phyloP scores from a whole-genome alignment of 202 grass and related monocot species.

The Zoysia matrella region DNA sequence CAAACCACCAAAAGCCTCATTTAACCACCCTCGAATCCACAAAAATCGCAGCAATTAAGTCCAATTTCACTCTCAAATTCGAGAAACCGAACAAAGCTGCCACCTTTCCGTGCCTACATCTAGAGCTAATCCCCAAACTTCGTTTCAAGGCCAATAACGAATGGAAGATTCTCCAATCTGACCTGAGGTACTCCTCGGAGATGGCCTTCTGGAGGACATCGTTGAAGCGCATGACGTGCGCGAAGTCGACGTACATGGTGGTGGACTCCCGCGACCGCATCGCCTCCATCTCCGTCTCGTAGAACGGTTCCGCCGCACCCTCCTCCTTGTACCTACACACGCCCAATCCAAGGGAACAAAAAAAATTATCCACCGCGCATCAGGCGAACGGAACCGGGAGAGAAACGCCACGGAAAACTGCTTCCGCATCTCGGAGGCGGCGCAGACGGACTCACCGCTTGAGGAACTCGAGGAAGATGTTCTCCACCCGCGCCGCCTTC shows the following conservation, averaged over 20 bases:
- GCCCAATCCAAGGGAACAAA: background rate
- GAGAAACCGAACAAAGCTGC: background rate
- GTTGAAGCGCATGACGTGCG: constrained; percentile 90
- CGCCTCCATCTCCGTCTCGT: constrained; percentile 82
- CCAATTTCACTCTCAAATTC: background rate
- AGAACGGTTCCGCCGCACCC: constrained; percentile 71
- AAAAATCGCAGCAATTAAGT: background rate
- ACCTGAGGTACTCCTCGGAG: constrained; percentile 92
- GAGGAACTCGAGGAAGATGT: constrained; percentile 98
- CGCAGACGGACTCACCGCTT: constrained; percentile 59
- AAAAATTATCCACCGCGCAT: background rate
- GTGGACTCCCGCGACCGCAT: constrained; percentile 85
- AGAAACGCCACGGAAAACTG: constrained; percentile 34
- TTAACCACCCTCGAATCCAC: background rate
- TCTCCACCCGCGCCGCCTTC: constrained; percentile 90
- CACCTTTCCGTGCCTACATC: background rate
- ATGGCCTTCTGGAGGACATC: constrained; percentile 95
- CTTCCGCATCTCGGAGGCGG: background rate
- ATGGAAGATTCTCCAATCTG: constrained; percentile 6
- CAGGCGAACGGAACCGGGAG: constrained; percentile 7
- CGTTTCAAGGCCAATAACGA: background rate
- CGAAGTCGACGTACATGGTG: constrained; percentile 95
- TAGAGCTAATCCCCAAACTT: background rate
- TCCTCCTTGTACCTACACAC: constrained; percentile 66
- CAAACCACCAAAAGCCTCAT: background rate